These are phyloP conservation scores for Sporothrix sp. DNA, from an alignment of 2,329 filamentous ascomycete genomes.

Conservation along the genomic window DNA sequence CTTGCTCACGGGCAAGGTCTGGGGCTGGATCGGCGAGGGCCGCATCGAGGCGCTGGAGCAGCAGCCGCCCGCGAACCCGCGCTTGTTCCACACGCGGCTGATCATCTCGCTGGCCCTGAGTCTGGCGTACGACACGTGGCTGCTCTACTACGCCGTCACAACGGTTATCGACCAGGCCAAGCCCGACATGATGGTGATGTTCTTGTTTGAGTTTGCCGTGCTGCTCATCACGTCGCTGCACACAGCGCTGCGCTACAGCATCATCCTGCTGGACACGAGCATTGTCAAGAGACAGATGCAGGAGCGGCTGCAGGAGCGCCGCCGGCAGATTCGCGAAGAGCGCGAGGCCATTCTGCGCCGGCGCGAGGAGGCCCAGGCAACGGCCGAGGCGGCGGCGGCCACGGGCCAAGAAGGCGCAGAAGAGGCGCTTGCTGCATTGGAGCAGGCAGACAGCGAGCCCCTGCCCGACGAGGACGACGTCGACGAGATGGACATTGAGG, in stretches of 20 bases:
- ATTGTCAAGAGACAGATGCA: slow-evolving; percentile 67
- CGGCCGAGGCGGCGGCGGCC: slow-evolving; percentile 22
- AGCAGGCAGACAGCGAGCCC: slow-evolving; percentile 36
- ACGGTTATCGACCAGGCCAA: slow-evolving; percentile 78
- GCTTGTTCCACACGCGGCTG: slow-evolving; percentile 76
- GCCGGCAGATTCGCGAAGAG: slow-evolving; percentile 55
- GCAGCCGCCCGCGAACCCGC: slow-evolving; percentile 81
- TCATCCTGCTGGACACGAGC: slow-evolving; percentile 67
- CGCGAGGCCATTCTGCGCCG: slow-evolving; percentile 42
- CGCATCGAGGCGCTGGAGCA: slow-evolving; percentile 91
- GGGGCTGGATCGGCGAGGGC: slow-evolving; percentile 96
- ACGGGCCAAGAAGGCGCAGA: slow-evolving; percentile 37
- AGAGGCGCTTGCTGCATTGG: slow-evolving; percentile 37
- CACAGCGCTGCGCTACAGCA: slow-evolving; percentile 65
- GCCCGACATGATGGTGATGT: slow-evolving; percentile 99
- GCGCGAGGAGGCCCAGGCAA: slow-evolving; percentile 29
- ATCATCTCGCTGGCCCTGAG: slow-evolving; percentile 70
- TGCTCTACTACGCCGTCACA: slow-evolving; percentile 72
- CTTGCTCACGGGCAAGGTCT: slow-evolving; percentile 87
- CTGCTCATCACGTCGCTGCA: slow-evolving; percentile 71
- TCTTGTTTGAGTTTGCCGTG: slow-evolving; percentile 93
- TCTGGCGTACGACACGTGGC: slow-evolving; percentile 65
- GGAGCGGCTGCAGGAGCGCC: slow-evolving; percentile 57
- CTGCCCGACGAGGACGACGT: slow-evolving; percentile 57
- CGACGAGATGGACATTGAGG: slow-evolving; percentile 89